These are phyloP conservation scores for Magnolia changhungtana DNA, from an alignment of 164 flowering plant genomes.

Conservation along the genomic window DNA sequence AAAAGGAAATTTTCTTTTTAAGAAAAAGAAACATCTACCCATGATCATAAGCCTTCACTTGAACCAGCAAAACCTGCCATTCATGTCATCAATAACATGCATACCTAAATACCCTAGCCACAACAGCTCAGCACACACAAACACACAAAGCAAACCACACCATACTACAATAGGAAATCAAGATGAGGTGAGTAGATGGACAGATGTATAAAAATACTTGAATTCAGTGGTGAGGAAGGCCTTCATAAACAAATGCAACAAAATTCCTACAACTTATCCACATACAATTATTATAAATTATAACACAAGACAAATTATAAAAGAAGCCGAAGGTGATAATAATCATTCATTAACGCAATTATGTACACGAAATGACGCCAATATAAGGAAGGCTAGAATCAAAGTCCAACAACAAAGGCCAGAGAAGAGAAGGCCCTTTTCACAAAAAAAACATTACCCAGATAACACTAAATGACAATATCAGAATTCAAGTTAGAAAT, in stretches of 20 bases:
- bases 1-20: neutral
- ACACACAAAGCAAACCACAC: neutral
- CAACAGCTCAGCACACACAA: neutral
- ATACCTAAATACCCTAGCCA: neutral
- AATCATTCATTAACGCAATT: neutral
- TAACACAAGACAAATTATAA: neutral
- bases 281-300: too few relatives aligned
- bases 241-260: neutral
- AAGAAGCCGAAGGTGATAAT: neutral
- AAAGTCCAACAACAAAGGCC: neutral
- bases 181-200: neutral
- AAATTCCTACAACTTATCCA: neutral
- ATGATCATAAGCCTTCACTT: conserved; percentile 20
- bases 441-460: neutral
- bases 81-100: conserved; percentile 5
- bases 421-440: neutral
- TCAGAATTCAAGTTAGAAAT: conserved; percentile 6
- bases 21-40: conserved; percentile 12
- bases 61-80: conserved; percentile 28
- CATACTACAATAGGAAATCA: neutral
- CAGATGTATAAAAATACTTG: too few relatives aligned
- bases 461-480: conserved; percentile 7
- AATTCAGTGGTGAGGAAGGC: too few relatives aligned
- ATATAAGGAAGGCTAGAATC: neutral
- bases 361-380: neutral